These are phyloP conservation scores for Silene conica DNA, from an alignment of 148 eudicot species.

Conservation along the genomic window DNA sequence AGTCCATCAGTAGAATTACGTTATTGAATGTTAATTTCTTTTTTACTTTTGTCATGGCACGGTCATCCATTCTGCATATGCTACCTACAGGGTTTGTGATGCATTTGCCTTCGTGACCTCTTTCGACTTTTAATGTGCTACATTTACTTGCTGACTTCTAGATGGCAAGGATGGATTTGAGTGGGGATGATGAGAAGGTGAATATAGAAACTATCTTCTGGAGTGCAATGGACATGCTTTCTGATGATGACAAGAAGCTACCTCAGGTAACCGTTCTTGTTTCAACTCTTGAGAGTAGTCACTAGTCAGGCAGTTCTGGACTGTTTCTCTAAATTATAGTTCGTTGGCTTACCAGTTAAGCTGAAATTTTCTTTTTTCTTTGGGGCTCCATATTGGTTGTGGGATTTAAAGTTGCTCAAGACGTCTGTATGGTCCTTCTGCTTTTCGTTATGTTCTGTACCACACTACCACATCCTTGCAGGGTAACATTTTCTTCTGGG, in stretches of 20 bases:
- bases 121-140: not conserved
- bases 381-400: not conserved
- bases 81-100: not conserved
- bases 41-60: not conserved
- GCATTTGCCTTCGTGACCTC: not conserved
- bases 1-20: not conserved
- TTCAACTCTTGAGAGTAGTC: constrained; percentile 7
- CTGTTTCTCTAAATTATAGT: no score
- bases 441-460: not conserved
- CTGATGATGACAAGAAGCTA: constrained; percentile 94
- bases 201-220: constrained; percentile 82
- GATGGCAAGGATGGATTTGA: constrained; percentile 99
- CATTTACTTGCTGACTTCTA: constrained; percentile 24
- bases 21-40: not conserved
- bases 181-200: constrained; percentile 85
- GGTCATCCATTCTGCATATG: not conserved
- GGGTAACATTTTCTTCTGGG: not conserved
- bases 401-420: not conserved
- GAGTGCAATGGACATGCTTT: constrained; percentile 99
- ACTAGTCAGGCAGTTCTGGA: not conserved
- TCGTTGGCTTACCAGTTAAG: not conserved
- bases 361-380: not conserved
- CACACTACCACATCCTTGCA: not conserved
- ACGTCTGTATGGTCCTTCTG: not conserved
- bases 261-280: constrained; percentile 62